Conservation (phyloP, 2,329 filamentous ascomycete genomes). For the Periconia sp. region DNA sequence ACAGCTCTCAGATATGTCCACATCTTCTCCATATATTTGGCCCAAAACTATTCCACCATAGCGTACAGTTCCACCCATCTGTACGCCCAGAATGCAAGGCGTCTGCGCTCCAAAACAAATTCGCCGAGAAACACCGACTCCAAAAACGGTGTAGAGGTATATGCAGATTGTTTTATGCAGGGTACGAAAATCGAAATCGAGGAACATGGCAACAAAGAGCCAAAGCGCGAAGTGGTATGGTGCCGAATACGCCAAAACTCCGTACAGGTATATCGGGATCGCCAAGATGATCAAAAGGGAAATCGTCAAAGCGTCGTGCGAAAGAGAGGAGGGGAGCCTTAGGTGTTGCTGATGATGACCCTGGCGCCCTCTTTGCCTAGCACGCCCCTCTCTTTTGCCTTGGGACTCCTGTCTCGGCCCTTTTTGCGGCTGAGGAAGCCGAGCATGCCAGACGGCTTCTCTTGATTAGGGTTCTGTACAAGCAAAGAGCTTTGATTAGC, state of each 20-base stretch:
- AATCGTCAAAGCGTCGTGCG: slow-evolving; percentile 34
- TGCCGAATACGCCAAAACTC: slow-evolving; percentile 33
- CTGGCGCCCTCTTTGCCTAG: slow-evolving; percentile 93
- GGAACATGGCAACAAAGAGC: background rate
- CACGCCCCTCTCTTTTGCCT: slow-evolving; percentile 91
- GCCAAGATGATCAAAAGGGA: slow-evolving; percentile 30
- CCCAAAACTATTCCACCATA: background rate
- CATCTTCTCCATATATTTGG: slow-evolving; percentile 8
- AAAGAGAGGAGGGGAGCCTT: slow-evolving; percentile 14
- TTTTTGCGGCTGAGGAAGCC: slow-evolving; percentile 90
- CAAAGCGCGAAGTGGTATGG: slow-evolving; percentile 25
- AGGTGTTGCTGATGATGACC: slow-evolving; percentile 55
- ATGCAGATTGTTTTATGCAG: slow-evolving; percentile 24
- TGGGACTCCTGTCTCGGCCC: slow-evolving; percentile 87
- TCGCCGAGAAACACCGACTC: slow-evolving; percentile 21
- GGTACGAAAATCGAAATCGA: slow-evolving; percentile 1
- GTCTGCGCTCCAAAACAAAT: slow-evolving; percentile 10
- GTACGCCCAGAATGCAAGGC: slow-evolving; percentile 12
- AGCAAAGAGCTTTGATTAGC: slow-evolving; percentile 82
- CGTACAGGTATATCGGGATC: slow-evolving; percentile 30
- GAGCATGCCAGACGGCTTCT: slow-evolving; percentile 78
- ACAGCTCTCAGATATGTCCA: slow-evolving; percentile 9
- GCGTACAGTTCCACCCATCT: slow-evolving; percentile 7
- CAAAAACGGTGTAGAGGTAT: slow-evolving; percentile 13
- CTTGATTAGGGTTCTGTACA: slow-evolving; percentile 48